Percentiles rank a stretch among this genome's conserved stretches.
These are phyloP conservation scores for Trametes coccinea DNA, from an alignment of 768 basidiomycete genomes.

Conservation along the genomic window DNA sequence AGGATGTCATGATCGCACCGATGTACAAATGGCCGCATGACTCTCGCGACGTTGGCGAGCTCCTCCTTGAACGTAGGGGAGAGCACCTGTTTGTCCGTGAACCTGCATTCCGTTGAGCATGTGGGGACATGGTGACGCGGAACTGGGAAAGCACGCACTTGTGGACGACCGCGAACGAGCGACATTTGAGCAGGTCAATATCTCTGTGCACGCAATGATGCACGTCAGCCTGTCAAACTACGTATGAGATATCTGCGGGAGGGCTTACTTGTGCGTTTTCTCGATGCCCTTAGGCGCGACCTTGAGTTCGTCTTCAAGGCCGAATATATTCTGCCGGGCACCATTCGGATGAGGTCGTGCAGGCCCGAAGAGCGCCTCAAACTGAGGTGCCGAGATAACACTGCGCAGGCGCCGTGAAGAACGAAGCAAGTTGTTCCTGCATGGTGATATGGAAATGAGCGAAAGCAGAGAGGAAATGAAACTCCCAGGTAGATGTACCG, in stretches of 20 bases:
- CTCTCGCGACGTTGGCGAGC: constrained; percentile 51
- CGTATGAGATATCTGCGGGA: neutral
- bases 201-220: constrained; percentile 49
- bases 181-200: constrained; percentile 88
- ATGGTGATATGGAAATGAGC: neutral
- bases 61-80: constrained; percentile 63
- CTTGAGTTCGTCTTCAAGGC: constrained; percentile 85
- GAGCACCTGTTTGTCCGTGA: constrained; percentile 74
- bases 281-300: constrained; percentile 87
- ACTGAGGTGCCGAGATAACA: constrained; percentile 66
- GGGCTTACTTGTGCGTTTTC: constrained; percentile 71
- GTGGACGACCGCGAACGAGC: constrained; percentile 70
- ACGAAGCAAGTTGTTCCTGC: constrained; percentile 61
- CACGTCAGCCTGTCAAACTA: neutral
- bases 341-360: constrained; percentile 64
- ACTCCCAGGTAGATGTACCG: constrained; percentile 38
- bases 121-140: neutral
- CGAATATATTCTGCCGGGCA: constrained; percentile 76
- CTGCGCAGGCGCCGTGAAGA: constrained; percentile 62
- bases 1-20: constrained; percentile 46
- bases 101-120: constrained; percentile 42
- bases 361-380: constrained; percentile 77
- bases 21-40: constrained; percentile 77
- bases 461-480: neutral
- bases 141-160: constrained; percentile 40